A percentile compares a stretch with the other conserved stretches of the same genome.
Evolutionary conservation across 768 basidiomycete genomes (phyloP).

Genomic region (Boletus speciosus): DNA sequence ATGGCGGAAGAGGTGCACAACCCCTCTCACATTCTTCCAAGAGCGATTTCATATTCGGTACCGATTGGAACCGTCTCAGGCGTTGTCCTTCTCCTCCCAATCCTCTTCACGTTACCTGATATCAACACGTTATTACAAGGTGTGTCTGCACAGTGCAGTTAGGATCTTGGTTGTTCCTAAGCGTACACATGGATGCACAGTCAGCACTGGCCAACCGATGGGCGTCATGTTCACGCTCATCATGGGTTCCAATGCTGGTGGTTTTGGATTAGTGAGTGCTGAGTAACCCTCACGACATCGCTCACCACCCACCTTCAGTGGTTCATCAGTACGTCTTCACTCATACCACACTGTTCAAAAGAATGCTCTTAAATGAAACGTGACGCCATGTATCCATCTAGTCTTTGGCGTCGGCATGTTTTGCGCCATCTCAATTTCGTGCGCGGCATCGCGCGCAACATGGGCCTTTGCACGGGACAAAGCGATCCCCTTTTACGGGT

Average conservation of each 20-base stretch:
- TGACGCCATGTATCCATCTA: conserved; percentile 4
- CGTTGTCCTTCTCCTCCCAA: conserved; percentile 55
- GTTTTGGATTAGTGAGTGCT: conserved; percentile 53
- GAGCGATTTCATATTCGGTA: conserved; percentile 51
- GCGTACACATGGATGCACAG: conserved; percentile 29
- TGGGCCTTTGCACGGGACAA: conserved; percentile 71
- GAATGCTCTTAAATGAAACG: neutral
- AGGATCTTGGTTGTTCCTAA: conserved; percentile 1
- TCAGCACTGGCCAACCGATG: conserved; percentile 63
- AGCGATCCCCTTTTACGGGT: conserved; percentile 52
- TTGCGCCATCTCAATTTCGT: conserved; percentile 65
- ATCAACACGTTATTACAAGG: conserved; percentile 49
- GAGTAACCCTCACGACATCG: neutral
- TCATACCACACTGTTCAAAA: neutral
- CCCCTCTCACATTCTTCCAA: conserved; percentile 52
- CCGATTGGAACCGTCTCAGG: conserved; percentile 52
- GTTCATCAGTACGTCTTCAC: conserved; percentile 38
- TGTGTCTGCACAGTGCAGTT: conserved; percentile 21
- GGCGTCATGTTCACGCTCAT: conserved; percentile 59
- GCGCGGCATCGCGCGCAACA: conserved; percentile 64
- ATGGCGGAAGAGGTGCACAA: conserved; percentile 68
- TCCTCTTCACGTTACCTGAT: conserved; percentile 63
- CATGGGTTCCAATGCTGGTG: conserved; percentile 60
- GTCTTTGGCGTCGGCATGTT: conserved; percentile 58
- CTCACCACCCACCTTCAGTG: conserved; percentile 24